These are phyloP conservation scores for Neurospora sp. DNA, from an alignment of 495 filamentous ascomycete species.

Conservation along the genomic window DNA sequence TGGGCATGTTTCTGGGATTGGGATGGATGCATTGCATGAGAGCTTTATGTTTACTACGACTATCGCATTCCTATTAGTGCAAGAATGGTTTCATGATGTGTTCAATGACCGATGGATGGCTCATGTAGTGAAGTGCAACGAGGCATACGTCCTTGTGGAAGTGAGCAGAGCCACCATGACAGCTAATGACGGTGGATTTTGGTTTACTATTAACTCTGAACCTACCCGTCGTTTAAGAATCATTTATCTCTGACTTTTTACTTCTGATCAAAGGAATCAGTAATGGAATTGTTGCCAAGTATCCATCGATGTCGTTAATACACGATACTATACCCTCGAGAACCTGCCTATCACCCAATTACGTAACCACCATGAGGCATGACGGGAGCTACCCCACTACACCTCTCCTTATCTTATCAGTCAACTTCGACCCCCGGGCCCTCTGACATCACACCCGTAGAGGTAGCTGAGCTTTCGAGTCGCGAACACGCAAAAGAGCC, in stretches of 20 bases:
- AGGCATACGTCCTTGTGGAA: neutral
- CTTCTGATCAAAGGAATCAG: neutral
- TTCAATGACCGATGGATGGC: neutral
- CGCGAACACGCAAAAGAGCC: neutral
- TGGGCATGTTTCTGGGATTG: neutral
- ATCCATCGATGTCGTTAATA: neutral
- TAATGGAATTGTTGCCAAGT: neutral
- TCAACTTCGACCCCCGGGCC: neutral
- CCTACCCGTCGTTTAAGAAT: no score
- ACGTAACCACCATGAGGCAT: neutral
- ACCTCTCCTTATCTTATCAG: neutral
- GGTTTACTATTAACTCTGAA: neutral
- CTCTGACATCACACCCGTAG: neutral
- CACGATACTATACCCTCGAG: neutral
- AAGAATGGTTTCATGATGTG: neutral
- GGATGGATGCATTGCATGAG: neutral
- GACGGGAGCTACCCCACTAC: neutral
- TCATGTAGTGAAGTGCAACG: neutral
- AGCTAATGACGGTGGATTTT: neutral
- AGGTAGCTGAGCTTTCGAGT: neutral
- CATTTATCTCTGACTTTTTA: no score
- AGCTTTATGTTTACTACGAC: neutral
- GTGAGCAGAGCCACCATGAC: neutral
- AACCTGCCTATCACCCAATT: neutral
- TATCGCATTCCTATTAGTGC: neutral